Conservation (phyloP, 768 basidiomycete genomes). For the Rhodotorula taiwanensis region DNA sequence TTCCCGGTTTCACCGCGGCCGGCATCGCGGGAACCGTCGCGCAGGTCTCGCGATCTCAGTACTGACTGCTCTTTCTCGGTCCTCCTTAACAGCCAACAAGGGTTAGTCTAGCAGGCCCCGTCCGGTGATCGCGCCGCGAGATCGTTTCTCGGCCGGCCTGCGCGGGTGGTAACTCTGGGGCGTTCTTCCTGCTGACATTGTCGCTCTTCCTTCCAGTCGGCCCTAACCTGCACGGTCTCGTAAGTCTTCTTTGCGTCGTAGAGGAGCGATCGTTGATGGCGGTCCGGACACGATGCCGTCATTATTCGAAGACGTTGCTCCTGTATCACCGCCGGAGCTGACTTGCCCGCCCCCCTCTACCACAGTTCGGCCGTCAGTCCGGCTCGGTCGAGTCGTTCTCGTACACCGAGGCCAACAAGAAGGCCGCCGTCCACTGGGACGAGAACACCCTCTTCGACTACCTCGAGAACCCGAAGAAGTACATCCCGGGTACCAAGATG, state of each 20-base stretch:
- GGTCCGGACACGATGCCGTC: too few relatives aligned
- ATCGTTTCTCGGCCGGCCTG: too few relatives aligned
- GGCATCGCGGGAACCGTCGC: too few relatives aligned
- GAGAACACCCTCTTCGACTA: constrained; percentile 87
- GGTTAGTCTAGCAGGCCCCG: constrained; percentile 32
- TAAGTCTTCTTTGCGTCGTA: not conserved
- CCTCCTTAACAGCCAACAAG: constrained; percentile 34
- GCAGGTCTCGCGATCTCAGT: too few relatives aligned
- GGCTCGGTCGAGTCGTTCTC: constrained; percentile 79
- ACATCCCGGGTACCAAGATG: constrained; percentile 38
- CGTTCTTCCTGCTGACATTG: not conserved
- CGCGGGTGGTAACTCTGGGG: too few relatives aligned
- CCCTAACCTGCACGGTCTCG: constrained; percentile 76
- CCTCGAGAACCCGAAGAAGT: constrained; percentile 92
- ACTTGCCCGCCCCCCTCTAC: not conserved
- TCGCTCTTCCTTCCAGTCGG: constrained; percentile 58
- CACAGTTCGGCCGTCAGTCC: constrained; percentile 49
- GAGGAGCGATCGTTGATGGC: too few relatives aligned
- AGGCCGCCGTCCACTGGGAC: constrained; percentile 82
- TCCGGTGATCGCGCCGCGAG: too few relatives aligned
- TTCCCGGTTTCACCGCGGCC: not conserved
- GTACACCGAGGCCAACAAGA: constrained; percentile 80
- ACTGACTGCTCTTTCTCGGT: not conserved
- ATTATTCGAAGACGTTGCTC: too few relatives aligned
- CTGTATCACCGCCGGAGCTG: not conserved